Percentiles rank a stretch among this genome's conserved stretches.
These are phyloP conservation scores for Suillus decipiens DNA, from an alignment of 768 basidiomycete species.

Conservation along the genomic window DNA sequence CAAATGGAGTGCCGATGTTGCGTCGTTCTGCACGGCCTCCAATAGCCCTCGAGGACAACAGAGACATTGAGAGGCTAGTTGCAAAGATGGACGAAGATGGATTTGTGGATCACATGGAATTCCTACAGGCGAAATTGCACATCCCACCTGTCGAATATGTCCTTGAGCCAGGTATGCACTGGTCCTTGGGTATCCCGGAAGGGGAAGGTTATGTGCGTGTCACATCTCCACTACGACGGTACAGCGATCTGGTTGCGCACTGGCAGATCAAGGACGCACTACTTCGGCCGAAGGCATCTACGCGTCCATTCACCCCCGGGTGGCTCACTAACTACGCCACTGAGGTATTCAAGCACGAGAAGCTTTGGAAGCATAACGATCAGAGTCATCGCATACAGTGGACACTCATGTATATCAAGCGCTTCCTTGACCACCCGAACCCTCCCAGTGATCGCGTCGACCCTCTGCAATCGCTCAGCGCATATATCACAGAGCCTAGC, in stretches of 20 bases:
- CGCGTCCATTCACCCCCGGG: constrained; percentile 45
- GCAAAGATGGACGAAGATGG: constrained; percentile 47
- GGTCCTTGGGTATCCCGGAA: constrained; percentile 63
- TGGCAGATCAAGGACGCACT: constrained; percentile 92
- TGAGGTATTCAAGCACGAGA: constrained; percentile 40
- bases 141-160: constrained; percentile 44
- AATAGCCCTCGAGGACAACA: constrained; percentile 30
- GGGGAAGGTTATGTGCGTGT: constrained; percentile 81
- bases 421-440: constrained; percentile 35
- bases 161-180: constrained; percentile 63
- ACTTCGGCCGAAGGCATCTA: constrained; percentile 37
- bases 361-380: constrained; percentile 30
- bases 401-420: constrained; percentile 40
- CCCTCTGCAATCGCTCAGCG: constrained; percentile 32
- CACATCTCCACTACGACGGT: constrained; percentile 89
- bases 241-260: constrained; percentile 76
- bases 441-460: constrained; percentile 21
- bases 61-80: constrained; percentile 46
- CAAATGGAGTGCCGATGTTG: constrained; percentile 60
- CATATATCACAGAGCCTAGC: constrained; percentile 22
- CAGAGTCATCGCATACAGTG: constrained; percentile 41
- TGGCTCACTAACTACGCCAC: constrained; percentile 47
- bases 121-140: constrained; percentile 35
- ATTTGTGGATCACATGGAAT: constrained; percentile 41
- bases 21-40: constrained; percentile 51